Percentiles rank a stretch among this genome's conserved stretches.
These are phyloP conservation scores for Boletus coccyginus DNA, from an alignment of 768 basidiomycete genomes.

Conservation along the genomic window DNA sequence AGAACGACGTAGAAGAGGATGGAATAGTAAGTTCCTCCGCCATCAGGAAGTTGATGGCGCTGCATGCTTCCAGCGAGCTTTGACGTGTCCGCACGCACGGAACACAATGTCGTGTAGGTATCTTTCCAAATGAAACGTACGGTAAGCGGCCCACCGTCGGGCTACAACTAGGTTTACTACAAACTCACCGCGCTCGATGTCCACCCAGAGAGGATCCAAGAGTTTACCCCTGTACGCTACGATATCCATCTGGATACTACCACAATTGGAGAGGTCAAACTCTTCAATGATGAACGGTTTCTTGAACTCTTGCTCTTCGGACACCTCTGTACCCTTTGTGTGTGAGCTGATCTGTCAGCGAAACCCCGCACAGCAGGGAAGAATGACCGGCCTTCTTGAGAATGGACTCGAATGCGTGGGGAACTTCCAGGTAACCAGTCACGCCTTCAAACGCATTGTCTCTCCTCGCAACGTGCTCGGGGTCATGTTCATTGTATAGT, in stretches of 20 bases:
- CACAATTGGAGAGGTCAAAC: constrained; percentile 12
- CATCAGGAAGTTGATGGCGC: constrained; percentile 9
- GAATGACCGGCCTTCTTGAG: constrained; percentile 3
- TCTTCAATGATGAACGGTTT: constrained; percentile 13
- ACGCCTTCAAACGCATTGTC: constrained; percentile 8
- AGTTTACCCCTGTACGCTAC: constrained; percentile 10
- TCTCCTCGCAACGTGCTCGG: constrained; percentile 4
- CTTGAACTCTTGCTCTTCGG: constrained; percentile 16
- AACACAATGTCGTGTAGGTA: constrained; percentile 9
- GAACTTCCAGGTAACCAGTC: constrained; percentile 7
- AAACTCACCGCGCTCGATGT: constrained; percentile 7
- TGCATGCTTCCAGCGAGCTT: constrained; percentile 10
- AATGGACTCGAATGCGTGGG: constrained; percentile 9
- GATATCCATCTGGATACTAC: constrained; percentile 15
- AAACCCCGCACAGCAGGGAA: not conserved
- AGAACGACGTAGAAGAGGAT: constrained; percentile 37
- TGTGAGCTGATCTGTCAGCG: not conserved
- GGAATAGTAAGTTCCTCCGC: constrained; percentile 9
- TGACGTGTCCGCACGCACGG: constrained; percentile 10
- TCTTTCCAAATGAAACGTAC: constrained; percentile 1
- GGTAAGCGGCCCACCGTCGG: not conserved
- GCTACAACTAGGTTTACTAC: not conserved
- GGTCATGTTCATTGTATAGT: constrained; percentile 5
- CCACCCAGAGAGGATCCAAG: constrained; percentile 6
- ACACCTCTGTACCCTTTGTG: constrained; percentile 9